phyloP scores from a whole-genome alignment of 129 eudicot species.

The Chrysanthemum seticuspe region DNA sequence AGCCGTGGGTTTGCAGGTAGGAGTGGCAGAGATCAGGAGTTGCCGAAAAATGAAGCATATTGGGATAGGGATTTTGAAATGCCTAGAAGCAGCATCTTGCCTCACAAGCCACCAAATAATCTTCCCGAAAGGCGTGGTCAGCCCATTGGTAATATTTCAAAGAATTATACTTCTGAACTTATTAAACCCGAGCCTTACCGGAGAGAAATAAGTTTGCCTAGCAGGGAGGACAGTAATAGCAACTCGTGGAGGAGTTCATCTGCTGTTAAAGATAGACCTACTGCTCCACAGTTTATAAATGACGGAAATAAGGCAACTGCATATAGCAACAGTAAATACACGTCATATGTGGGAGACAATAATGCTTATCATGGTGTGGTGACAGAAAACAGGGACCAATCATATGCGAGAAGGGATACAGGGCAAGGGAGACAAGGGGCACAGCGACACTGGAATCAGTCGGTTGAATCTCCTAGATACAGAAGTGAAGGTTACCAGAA shows the following conservation, averaged over 20 bases:
- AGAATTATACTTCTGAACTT: conserved; percentile 45
- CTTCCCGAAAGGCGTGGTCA: conserved; percentile 51
- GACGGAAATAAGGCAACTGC: conserved; percentile 34
- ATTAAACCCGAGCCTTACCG: conserved; percentile 47
- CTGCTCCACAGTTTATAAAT: conserved; percentile 28
- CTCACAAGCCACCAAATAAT: conserved; percentile 54
- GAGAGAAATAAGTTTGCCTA: conserved; percentile 39
- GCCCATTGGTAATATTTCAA: conserved; percentile 46
- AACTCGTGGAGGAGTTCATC: conserved; percentile 58
- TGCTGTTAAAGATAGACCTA: conserved; percentile 42
- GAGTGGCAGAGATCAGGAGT: conserved; percentile 50
- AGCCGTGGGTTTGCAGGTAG: conserved; percentile 51
- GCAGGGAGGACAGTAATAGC: conserved; percentile 57
- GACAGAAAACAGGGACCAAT: conserved; percentile 37
- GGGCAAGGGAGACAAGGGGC: conserved; percentile 46
- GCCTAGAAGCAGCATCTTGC: conserved; percentile 60
- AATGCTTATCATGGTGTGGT: conserved; percentile 34
- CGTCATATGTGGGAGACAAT: conserved; percentile 39
- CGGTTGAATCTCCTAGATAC: conserved; percentile 43
- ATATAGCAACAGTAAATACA: conserved; percentile 48
- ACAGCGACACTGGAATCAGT: conserved; percentile 51
- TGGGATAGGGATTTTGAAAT: conserved; percentile 92
- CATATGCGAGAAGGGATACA: conserved; percentile 47
- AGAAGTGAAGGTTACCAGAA: conserved; percentile 45
- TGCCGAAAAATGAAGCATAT: conserved; percentile 49